Evolutionary conservation across 306 rosid species (phyloP).

Genomic region (Prunus fruticosa): DNA sequence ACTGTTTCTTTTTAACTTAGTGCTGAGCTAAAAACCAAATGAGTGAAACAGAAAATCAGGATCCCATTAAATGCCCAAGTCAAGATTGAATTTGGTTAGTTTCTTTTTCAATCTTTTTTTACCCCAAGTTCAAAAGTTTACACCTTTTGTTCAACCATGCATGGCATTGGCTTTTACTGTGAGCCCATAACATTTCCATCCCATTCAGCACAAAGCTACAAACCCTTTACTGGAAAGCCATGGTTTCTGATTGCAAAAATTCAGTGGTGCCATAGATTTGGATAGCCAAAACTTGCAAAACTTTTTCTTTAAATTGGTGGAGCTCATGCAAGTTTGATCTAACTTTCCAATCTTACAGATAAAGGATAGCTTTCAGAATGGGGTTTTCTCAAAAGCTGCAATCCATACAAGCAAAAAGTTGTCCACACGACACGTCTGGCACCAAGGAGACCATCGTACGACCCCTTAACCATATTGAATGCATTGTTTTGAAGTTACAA

Average conservation of each 20-base stretch:
- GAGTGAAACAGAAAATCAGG: not conserved
- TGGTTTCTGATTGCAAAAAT: not conserved
- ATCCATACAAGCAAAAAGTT: constrained; percentile 1
- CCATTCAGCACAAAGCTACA: not conserved
- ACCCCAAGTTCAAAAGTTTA: not conserved
- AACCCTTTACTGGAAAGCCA: not conserved
- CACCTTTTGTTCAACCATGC: not conserved
- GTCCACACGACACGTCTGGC: constrained; percentile 14
- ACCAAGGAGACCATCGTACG: not conserved
- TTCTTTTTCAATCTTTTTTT: not conserved
- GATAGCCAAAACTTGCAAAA: not conserved
- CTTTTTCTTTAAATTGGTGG: not conserved
- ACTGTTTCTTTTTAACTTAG: not conserved
- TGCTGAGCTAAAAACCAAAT: not conserved
- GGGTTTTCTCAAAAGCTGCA: constrained; percentile 14
- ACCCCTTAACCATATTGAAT: constrained; percentile 10
- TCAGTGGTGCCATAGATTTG: not conserved
- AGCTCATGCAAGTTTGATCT: constrained; percentile 11
- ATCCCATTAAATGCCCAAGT: not conserved
- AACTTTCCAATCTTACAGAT: not conserved
- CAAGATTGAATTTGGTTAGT: not conserved
- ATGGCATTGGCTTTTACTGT: not conserved
- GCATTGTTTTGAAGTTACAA: constrained; percentile 15
- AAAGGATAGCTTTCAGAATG: not conserved
- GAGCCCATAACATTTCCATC: constrained; percentile 7